Base-by-base conservation (phyloP, 2,329 filamentous ascomycete genomes). In the Emmonsia crescens region DNA sequence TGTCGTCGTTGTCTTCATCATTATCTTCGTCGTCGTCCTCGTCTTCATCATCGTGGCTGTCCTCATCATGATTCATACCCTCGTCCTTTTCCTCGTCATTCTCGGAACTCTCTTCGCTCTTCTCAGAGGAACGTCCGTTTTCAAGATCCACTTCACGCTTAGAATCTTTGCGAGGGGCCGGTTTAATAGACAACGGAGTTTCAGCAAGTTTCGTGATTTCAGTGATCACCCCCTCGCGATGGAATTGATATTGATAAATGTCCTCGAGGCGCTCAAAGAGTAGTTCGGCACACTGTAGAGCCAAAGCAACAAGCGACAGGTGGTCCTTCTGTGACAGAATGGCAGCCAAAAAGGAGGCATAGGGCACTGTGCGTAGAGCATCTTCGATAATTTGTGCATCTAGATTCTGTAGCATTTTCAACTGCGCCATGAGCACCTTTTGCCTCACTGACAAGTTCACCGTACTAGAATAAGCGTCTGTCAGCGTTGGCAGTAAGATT, bases 361-460 rank as follows among this genome's bases (percentile, higher is more conserved):
- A 99, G 0, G 94, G 90, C 0, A 99, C 92, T 19, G 89, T 84
- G 31, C 88, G 88, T 36, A 99, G 77, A 9, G 93, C 89, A 68
- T 96, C 93, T 64, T 90, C 83, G 3, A 99, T 82, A 58, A 99
- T 91, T 44, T 83, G 81, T 51, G 85, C 86, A 68, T 96, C 91
- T n/a, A 99, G 78, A 66, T 96, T 96, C 14, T 91, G 96, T 10
- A 99, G 82, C 91, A 99, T 97, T 77, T 97, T 97, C 52, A 97
- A 79, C 70, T 99, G 94, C n/a, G 93, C 94, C 24, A 86, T 90
- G 40, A 99, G 81, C 2, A 99, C 94, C 76, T 96, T 96, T 72
- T 97, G 91, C 27, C 95, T 88, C 48, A 99, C 94, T 61, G 85
- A 91, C 19, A 97, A 78, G 71, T 99, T 99, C 65, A 99, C 93